phyloP scores from a whole-genome alignment of 352 stramenopile species.

The Pythium oligandrum region DNA sequence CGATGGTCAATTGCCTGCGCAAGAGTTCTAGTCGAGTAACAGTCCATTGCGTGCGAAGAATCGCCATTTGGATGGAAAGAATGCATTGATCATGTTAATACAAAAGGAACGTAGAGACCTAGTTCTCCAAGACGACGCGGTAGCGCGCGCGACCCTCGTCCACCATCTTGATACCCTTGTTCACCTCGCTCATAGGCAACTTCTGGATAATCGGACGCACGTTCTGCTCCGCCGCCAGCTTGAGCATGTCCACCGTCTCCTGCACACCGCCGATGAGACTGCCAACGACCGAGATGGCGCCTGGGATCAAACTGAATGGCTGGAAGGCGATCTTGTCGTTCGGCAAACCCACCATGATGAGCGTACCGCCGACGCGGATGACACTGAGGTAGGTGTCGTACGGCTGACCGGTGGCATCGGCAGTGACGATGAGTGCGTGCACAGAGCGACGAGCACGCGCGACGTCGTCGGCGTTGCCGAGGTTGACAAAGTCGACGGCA shows the following conservation, averaged over 20 bases:
- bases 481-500: not conserved
- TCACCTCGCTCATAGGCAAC: not conserved
- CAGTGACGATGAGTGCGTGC: not conserved
- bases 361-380: not conserved
- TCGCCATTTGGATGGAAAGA: too few relatives aligned
- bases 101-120: too few relatives aligned
- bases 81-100: too few relatives aligned
- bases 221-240: not conserved
- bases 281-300: not conserved
- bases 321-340: not conserved
- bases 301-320: not conserved
- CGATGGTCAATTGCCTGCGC: too few relatives aligned
- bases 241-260: not conserved
- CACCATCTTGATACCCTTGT: not conserved
- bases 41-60: too few relatives aligned
- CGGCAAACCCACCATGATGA: not conserved
- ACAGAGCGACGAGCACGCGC: not conserved
- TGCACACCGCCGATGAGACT: not conserved
- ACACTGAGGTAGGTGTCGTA: not conserved
- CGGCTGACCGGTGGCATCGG: not conserved
- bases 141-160: not conserved
- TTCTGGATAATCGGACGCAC: not conserved
- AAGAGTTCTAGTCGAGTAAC: too few relatives aligned
- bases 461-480: not conserved
- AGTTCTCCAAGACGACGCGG: not conserved